A percentile compares a stretch with the other conserved stretches of the same genome.
These are phyloP conservation scores for Orbilia ellipsospora DNA, from an alignment of 2,329 filamentous ascomycete genomes.

Conservation along the genomic window DNA sequence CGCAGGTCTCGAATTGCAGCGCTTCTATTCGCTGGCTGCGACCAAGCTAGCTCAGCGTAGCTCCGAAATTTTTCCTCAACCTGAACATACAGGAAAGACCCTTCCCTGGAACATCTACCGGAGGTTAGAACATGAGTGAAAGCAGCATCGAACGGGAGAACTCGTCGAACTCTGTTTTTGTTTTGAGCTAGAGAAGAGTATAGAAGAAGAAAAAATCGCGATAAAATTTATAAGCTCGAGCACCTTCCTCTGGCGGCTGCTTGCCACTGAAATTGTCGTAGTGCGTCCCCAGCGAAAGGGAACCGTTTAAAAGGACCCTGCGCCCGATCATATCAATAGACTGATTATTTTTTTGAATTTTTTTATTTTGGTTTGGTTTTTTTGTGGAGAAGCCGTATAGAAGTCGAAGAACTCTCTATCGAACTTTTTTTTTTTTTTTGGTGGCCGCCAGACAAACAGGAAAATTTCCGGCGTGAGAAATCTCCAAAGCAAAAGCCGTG, in stretches of 20 bases:
- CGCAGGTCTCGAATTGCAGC: constrained; percentile 36
- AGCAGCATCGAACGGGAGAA: background rate
- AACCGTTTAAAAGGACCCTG: background rate
- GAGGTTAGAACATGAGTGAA: background rate
- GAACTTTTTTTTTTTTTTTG: constrained; percentile 25
- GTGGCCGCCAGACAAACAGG: constrained; percentile 57
- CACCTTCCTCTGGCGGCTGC: constrained; percentile 25
- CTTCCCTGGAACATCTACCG: constrained; percentile 27
- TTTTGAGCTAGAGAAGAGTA: background rate
- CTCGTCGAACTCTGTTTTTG: constrained; percentile 11
- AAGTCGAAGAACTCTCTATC: background rate
- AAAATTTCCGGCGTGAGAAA: constrained; percentile 60
- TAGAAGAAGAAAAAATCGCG: constrained; percentile 9
- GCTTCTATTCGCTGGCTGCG: constrained; percentile 41
- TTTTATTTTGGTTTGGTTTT: too few relatives aligned
- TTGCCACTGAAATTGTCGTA: constrained; percentile 44
- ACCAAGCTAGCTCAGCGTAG: constrained; percentile 37
- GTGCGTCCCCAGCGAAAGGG: background rate
- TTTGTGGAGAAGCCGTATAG: background rate
- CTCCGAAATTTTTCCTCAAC: constrained; percentile 47
- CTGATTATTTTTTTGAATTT: background rate
- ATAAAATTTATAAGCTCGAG: constrained; percentile 7
- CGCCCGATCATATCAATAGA: background rate
- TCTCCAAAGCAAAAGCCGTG: constrained; percentile 25
- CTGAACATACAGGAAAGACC: constrained; percentile 11